phyloP scores from a whole-genome alignment of 1,284 basidiomycete genomes.

The Coniferiporia sulphurascens region DNA sequence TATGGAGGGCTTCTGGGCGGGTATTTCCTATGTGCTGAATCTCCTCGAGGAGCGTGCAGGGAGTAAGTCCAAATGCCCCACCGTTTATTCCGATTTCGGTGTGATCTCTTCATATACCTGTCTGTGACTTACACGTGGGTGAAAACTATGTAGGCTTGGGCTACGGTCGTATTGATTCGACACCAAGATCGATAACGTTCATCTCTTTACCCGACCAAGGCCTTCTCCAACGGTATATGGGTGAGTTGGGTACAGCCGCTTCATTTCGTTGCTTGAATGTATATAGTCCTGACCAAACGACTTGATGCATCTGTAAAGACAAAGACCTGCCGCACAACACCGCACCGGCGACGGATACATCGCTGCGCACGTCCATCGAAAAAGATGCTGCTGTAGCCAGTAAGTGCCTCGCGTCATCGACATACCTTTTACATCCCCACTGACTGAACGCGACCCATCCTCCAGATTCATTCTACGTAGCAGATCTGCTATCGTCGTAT shows the following conservation, averaged over 20 bases:
- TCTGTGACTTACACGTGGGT: not conserved
- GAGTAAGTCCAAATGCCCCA: conserved; percentile 21
- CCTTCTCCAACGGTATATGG: conserved; percentile 32
- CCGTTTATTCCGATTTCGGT: too few relatives aligned
- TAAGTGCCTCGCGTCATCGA: conserved; percentile 14
- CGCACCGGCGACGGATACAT: conserved; percentile 33
- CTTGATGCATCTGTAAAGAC: not conserved
- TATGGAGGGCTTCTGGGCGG: conserved; percentile 37
- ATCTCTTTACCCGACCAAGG: conserved; percentile 37
- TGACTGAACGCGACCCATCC: too few relatives aligned
- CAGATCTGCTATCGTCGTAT: conserved; percentile 32
- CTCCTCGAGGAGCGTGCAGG: conserved; percentile 24
- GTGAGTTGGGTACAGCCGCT: conserved; percentile 13
- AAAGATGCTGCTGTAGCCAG: conserved; percentile 25
- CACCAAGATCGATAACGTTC: conserved; percentile 29
- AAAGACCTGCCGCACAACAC: conserved; percentile 31
- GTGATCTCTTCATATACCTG: too few relatives aligned
- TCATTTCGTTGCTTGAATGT: not conserved
- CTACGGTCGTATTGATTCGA: not conserved
- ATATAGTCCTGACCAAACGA: not conserved
- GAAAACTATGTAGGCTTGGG: conserved; percentile 3
- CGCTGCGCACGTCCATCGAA: conserved; percentile 30
- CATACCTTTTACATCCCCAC: too few relatives aligned
- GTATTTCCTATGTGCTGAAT: conserved; percentile 29
- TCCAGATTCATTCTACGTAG: conserved; percentile 26